Conservation (phyloP, 371 early-diverging fungal genomes). For the Saksenaea oblongispora region DNA sequence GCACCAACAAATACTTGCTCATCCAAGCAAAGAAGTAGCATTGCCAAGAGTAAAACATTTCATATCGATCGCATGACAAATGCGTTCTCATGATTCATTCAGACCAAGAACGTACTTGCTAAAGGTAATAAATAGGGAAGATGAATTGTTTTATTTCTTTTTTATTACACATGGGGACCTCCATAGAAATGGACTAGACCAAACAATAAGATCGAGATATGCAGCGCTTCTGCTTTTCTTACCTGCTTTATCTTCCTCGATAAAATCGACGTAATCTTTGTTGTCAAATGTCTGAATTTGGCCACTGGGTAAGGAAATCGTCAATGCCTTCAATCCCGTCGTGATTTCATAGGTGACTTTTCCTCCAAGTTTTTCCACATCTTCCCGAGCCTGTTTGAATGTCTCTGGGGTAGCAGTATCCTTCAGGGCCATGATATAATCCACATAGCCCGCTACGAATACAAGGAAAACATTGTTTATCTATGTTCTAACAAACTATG, state of each 20-base stretch:
- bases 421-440: slow-evolving; percentile 27
- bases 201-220: neutral
- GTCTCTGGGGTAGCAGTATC: slow-evolving; percentile 11
- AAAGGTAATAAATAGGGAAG: no score
- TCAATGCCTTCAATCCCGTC: slow-evolving; percentile 20
- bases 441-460: slow-evolving; percentile 4
- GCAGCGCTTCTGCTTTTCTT: slow-evolving; percentile 37
- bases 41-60: no score
- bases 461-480: neutral
- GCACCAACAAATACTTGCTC: no score
- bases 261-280: slow-evolving; percentile 33
- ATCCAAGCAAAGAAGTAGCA: no score
- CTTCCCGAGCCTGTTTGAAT: slow-evolving; percentile 18
- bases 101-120: no score
- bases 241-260: slow-evolving; percentile 32
- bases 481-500: neutral
- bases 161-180: no score
- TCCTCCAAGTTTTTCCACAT: slow-evolving; percentile 21
- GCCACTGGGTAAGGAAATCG: slow-evolving; percentile 19
- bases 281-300: slow-evolving; percentile 15
- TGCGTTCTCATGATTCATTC: no score
- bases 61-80: no score
- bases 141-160: no score
- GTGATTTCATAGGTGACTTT: slow-evolving; percentile 22
- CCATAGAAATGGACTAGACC: neutral